These are phyloP conservation scores for Ceratocystis huliohia DNA, from an alignment of 2,329 filamentous ascomycete species.

Conservation along the genomic window DNA sequence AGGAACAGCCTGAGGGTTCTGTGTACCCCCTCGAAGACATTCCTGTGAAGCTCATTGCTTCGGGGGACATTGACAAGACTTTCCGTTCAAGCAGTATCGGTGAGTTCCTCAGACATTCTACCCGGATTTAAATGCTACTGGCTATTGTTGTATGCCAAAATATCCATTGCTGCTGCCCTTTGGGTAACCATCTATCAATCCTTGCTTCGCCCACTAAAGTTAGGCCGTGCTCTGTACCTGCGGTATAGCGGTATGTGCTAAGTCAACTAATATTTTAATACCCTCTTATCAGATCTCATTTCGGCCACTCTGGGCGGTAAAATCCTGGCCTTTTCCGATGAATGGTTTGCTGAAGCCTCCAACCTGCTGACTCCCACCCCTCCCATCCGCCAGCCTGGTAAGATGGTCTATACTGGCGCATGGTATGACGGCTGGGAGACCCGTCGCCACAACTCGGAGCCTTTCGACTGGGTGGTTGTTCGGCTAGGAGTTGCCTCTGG, in stretches of 20 bases:
- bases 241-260: background rate
- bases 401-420: slow-evolving; percentile 56
- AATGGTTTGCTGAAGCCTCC: slow-evolving; percentile 55
- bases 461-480: slow-evolving; percentile 56
- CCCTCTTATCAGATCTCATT: slow-evolving; percentile 39
- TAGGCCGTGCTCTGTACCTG: background rate
- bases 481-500: slow-evolving; percentile 58
- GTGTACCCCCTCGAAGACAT: slow-evolving; percentile 46
- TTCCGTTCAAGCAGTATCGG: slow-evolving; percentile 51
- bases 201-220: background rate
- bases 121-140: background rate
- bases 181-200: background rate
- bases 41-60: slow-evolving; percentile 35
- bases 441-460: slow-evolving; percentile 48
- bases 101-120: slow-evolving; percentile 25
- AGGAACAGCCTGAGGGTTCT: slow-evolving; percentile 22
- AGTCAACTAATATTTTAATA: slow-evolving; percentile 10
- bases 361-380: slow-evolving; percentile 53
- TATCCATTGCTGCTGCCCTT: background rate
- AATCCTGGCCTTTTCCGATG: slow-evolving; percentile 51
- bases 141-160: background rate
- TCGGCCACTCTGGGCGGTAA: slow-evolving; percentile 50
- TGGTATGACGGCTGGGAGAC: slow-evolving; percentile 65
- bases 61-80: slow-evolving; percentile 46
- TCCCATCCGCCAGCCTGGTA: slow-evolving; percentile 50